phyloP scores from a whole-genome alignment of 1,284 basidiomycete species.

The Boletus subluridellus region DNA sequence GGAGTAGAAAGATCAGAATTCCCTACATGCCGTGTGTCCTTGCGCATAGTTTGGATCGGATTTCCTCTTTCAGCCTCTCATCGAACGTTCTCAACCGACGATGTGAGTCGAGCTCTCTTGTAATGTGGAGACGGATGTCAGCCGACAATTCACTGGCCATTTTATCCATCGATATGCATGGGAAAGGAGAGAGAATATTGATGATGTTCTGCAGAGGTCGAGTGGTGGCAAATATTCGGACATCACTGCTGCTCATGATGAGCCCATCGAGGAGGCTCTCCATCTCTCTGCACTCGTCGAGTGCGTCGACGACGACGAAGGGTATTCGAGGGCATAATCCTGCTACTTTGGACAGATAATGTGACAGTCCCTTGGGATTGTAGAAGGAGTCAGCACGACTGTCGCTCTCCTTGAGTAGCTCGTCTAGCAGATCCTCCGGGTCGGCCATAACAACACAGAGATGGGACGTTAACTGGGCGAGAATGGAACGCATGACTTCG shows the following conservation, averaged over 20 bases:
- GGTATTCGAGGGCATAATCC: background rate
- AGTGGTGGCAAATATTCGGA: background rate
- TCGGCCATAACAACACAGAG: background rate
- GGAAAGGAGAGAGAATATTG: background rate
- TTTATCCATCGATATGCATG: slow-evolving; percentile 6
- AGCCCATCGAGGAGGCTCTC: background rate
- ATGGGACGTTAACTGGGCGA: background rate
- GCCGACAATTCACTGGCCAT: slow-evolving; percentile 4
- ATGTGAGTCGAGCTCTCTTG: background rate
- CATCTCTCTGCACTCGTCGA: background rate
- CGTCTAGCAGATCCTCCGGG: background rate
- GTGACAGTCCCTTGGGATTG: background rate
- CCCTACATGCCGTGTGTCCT: slow-evolving; percentile 5
- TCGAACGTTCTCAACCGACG: background rate
- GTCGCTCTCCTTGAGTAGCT: background rate
- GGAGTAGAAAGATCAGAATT: no score
- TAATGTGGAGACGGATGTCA: slow-evolving; percentile 6
- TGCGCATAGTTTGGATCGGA: background rate
- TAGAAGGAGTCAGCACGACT: background rate
- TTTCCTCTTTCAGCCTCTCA: background rate
- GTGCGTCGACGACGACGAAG: background rate
- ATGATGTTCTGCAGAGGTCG: background rate
- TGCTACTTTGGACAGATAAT: background rate
- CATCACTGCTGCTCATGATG: background rate
- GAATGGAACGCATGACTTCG: slow-evolving; percentile 5